These are phyloP conservation scores for Phytophthora hybrid DNA, from an alignment of 352 stramenopile species.

Conservation along the genomic window DNA sequence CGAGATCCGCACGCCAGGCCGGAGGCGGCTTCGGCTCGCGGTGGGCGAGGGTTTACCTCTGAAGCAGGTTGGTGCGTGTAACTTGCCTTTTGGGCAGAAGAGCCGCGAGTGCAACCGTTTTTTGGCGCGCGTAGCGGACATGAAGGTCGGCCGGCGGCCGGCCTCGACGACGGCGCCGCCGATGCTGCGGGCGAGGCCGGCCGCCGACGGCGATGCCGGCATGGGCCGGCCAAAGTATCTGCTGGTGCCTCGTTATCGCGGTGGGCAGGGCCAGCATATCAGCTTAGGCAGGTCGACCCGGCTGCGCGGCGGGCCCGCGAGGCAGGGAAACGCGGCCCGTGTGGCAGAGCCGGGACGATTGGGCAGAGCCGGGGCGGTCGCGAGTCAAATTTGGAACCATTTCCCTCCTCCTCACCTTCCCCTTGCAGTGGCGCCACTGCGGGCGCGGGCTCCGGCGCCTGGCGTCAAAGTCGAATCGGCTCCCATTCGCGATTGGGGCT, in stretches of 20 bases:
- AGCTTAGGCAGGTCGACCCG: background rate
- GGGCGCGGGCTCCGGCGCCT: constrained; percentile 4
- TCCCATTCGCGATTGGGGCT: constrained; percentile 49
- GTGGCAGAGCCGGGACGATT: background rate
- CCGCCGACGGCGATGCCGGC: background rate
- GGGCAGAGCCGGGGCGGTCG: constrained; percentile 11
- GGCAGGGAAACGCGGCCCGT: background rate
- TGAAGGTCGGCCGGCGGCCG: no score
- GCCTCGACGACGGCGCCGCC: no score
- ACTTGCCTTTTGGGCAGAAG: constrained; percentile 31
- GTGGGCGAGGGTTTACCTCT: no score
- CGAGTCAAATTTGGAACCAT: constrained; percentile 21
- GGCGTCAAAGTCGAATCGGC: constrained; percentile 43
- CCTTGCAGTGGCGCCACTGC: constrained; percentile 47
- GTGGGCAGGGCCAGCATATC: background rate
- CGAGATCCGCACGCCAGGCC: constrained; percentile 36
- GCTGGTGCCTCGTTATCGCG: background rate
- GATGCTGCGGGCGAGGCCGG: no score
- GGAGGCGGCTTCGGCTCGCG: no score
- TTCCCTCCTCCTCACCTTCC: constrained; percentile 40
- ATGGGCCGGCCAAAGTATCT: no score
- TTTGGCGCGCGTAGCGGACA: constrained; percentile 5
- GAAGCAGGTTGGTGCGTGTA: background rate
- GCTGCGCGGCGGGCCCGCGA: background rate
- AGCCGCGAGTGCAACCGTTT: constrained; percentile 16